Conservation (phyloP, 257 asterid genomes). For the Paraleonurus japonicus region DNA sequence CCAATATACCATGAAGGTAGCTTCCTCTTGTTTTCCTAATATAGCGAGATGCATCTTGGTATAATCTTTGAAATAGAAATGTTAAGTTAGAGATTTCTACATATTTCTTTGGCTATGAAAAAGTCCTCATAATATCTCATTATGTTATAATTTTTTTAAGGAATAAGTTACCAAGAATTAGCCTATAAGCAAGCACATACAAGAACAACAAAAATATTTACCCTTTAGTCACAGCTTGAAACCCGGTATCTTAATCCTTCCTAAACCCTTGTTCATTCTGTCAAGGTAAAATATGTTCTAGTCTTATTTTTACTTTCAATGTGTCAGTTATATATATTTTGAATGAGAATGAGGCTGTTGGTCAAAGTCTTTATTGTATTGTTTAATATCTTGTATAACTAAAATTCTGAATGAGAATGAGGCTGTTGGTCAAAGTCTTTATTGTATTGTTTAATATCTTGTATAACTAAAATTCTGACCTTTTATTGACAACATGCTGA, state of each 20-base stretch:
- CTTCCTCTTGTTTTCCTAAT: not conserved
- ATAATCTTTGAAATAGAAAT: not conserved
- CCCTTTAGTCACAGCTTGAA: constrained; percentile 2
- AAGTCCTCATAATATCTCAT: not conserved
- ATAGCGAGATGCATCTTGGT: not conserved
- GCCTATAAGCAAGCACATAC: not conserved
- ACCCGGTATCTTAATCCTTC: not conserved
- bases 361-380: constrained; percentile 5
- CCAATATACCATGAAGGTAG: not conserved
- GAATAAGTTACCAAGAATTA: not conserved
- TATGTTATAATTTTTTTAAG: not conserved
- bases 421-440: constrained; percentile 9
- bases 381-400: not conserved
- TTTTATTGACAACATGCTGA: constrained; percentile 8
- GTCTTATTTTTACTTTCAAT: not conserved
- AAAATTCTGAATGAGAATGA: constrained; percentile 6
- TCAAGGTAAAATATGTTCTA: not conserved
- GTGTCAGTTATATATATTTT: not conserved
- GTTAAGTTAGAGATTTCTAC: not conserved
- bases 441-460: constrained; percentile 1
- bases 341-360: constrained; percentile 10
- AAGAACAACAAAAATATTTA: not conserved
- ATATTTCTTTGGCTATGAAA: not conserved
- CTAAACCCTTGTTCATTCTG: not conserved
- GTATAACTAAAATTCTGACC: not conserved